Percentiles rank a stretch among this genome's conserved stretches.
These are phyloP conservation scores for Kodamaea restingae DNA, from an alignment of 805 yeast genomes.

Conservation along the genomic window DNA sequence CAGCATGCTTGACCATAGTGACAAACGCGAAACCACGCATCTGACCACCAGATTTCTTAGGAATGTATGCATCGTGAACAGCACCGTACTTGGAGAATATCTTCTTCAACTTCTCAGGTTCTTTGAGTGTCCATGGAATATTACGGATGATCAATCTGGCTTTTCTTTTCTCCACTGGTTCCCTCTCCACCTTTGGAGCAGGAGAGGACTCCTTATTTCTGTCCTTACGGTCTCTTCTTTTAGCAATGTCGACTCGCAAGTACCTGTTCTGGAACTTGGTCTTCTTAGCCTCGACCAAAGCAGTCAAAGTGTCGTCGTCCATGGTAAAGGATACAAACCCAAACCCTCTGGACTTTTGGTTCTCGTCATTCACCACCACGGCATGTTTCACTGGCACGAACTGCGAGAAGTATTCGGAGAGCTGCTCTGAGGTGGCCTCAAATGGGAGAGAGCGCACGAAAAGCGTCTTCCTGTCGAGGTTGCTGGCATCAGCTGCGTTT, in stretches of 20 bases:
- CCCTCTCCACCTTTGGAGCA: conserved; percentile 8
- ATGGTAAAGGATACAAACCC: conserved; percentile 89
- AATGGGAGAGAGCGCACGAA: conserved; percentile 85
- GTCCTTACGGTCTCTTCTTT: conserved; percentile 76
- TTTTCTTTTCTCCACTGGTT: conserved; percentile 64
- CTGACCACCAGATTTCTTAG: conserved; percentile 80
- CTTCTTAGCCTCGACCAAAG: conserved; percentile 64
- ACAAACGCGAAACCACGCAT: conserved; percentile 96
- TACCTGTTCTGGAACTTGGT: conserved; percentile 60
- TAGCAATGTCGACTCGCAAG: conserved; percentile 81
- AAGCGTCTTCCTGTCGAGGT: conserved; percentile 57
- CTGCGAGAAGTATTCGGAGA: conserved; percentile 82
- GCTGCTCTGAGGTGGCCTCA: conserved; percentile 74
- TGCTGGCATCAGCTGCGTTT: conserved; percentile 20
- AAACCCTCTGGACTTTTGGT: conserved; percentile 82
- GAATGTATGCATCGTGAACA: conserved; percentile 84
- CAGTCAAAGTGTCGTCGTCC: conserved; percentile 79
- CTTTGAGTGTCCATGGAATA: conserved; percentile 92
- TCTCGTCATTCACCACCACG: conserved; percentile 75
- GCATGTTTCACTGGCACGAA: conserved; percentile 96
- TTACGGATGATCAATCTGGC: conserved; percentile 88
- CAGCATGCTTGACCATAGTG: conserved; percentile 72
- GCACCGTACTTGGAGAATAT: conserved; percentile 76
- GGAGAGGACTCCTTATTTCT: conserved; percentile 6
- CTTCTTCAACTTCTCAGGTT: conserved; percentile 65